Conservation (phyloP, 306 rosid genomes). For the Urtica urens region DNA sequence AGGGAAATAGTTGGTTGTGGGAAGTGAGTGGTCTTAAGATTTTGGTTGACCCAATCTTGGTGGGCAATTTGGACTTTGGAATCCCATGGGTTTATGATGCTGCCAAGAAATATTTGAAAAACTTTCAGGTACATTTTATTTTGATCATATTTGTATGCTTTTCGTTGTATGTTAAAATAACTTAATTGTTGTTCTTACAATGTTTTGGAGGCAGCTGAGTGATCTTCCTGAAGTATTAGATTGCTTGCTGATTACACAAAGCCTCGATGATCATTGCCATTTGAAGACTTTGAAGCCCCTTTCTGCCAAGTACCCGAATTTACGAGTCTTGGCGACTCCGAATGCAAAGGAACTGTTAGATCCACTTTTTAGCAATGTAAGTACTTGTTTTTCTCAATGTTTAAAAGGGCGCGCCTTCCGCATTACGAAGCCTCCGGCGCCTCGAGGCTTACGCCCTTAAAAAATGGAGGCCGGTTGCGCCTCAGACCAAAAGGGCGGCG, state of each 20-base stretch:
- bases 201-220: slow-evolving; percentile 55
- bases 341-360: slow-evolving; percentile 67
- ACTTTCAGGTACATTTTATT: slow-evolving; percentile 48
- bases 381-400: slow-evolving; percentile 6
- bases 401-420: no score
- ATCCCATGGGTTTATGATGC: slow-evolving; percentile 92
- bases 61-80: slow-evolving; percentile 96
- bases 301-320: slow-evolving; percentile 50
- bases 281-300: slow-evolving; percentile 75
- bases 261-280: slow-evolving; percentile 97
- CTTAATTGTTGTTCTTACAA: slow-evolving; percentile 6
- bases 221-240: slow-evolving; percentile 87
- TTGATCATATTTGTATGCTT: no score
- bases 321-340: slow-evolving; percentile 65
- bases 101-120: slow-evolving; percentile 62
- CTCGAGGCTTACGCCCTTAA: no score
- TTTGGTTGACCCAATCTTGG: slow-evolving; percentile 88
- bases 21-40: slow-evolving; percentile 48
- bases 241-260: slow-evolving; percentile 77
- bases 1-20: slow-evolving; percentile 97
- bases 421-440: no score
- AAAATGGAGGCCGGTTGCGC: no score
- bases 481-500: no score
- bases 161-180: background rate
- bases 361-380: slow-evolving; percentile 75